phyloP scores from a whole-genome alignment of 2,329 filamentous ascomycete species.

The Hymenoscyphus albidus region DNA sequence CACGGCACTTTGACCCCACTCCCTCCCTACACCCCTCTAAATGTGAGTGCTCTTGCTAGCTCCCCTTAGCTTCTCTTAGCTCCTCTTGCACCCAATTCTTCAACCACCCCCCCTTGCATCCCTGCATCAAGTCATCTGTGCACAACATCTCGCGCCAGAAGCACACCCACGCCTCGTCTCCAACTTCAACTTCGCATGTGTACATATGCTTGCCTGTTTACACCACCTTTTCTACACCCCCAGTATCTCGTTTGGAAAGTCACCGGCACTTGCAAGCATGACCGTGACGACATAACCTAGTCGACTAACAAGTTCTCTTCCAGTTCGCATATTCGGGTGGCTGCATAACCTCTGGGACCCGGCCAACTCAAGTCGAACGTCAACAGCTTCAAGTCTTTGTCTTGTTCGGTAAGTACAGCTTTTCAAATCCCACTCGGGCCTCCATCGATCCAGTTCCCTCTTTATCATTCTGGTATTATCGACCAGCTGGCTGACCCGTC shows the following conservation, averaged over 20 bases:
- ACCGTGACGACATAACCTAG: constrained; percentile 26
- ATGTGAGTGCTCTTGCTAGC: constrained; percentile 1
- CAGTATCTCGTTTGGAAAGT: constrained; percentile 20
- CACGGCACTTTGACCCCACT: constrained; percentile 10
- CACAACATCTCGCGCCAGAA: constrained; percentile 20
- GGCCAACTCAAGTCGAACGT: constrained; percentile 23
- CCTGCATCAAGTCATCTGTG: constrained; percentile 29
- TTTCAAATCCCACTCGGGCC: constrained; percentile 16
- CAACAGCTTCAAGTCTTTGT: constrained; percentile 33
- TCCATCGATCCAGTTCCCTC: constrained; percentile 10
- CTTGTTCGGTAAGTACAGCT: constrained; percentile 26
- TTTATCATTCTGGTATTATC: constrained; percentile 15
- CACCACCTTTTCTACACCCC: constrained; percentile 10
- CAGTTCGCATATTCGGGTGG: constrained; percentile 33
- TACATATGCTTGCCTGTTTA: constrained; percentile 18
- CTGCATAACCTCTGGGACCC: constrained; percentile 34
- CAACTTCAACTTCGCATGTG: constrained; percentile 20
- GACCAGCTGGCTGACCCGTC: constrained; percentile 18
- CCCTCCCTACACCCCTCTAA: constrained; percentile 3
- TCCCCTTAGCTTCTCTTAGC: neutral
- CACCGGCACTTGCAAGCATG: constrained; percentile 27
- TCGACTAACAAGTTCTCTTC: constrained; percentile 21
- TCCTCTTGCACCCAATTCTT: constrained; percentile 5
- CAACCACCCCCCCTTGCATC: constrained; percentile 25
- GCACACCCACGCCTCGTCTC: constrained; percentile 14